Base-by-base conservation (phyloP, 352 stramenopile species). In the Globisporangium sylvaticum region DNA sequence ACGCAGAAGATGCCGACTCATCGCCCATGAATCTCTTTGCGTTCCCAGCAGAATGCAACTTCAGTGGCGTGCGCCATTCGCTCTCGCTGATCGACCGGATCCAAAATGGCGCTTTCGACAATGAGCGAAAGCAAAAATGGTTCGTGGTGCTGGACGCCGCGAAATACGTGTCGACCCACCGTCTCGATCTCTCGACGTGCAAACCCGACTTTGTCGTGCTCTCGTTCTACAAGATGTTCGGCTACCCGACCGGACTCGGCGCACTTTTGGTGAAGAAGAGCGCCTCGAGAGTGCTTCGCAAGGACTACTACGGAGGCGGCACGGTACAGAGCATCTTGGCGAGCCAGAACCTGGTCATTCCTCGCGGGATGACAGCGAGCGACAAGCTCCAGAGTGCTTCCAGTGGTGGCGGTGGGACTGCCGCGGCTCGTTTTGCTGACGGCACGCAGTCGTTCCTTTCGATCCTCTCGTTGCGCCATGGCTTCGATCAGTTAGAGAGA, bases 211-310 rank as follows among this genome's bases (percentile, higher is more conserved):
- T 94, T 37, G 79, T 92, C 0, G 74, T 77, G 32, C 48, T 92
- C 31, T 92, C 83, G n/a, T 94, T 94, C 54, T 94, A 94, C 78
- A 94, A 92, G 60, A 73, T 94, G 52, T 91, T 92, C 57, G 87
- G 87, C 7, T 92, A 88, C 52, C 86, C 86, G 0, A 91, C 84
- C 0, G 86, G 86, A 0, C 60, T 91, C 24, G 86, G 86, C 2
- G 84, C 82, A 0, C 58, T 94, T n/a, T 32, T 94, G 0, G 75
- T 89, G 12, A 68, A 77, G 27, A 86, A 78, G 59, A 58, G 31
- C 14, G 74, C 72, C 0, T 22, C 89, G 20, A 67, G 65, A 5
- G 62, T 73, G 22, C 72, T 94, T 9, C 69, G 71, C 46, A 90
- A 89, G 54, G 50, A 29, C 0, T 94, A 90, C 53, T 85, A 87